Percentiles rank a stretch among this genome's conserved stretches.
phyloP scores from a whole-genome alignment of 805 yeast species.

The Scheffersomyces ergatensis region DNA sequence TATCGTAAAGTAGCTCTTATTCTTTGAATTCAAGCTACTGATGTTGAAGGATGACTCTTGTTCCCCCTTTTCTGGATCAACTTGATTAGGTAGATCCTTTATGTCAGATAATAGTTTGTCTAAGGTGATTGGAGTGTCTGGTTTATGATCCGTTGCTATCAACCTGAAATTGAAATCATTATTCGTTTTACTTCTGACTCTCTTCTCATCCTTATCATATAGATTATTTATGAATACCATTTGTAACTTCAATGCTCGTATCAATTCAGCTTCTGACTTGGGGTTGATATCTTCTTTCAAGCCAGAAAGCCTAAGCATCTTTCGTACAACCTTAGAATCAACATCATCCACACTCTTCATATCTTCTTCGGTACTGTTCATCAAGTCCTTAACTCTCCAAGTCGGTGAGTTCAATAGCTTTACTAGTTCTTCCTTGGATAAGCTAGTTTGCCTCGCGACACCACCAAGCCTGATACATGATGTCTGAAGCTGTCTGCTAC shows the following conservation, averaged over 20 bases:
- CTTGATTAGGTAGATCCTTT: slow-evolving; percentile 7
- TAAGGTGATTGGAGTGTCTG: slow-evolving; percentile 21
- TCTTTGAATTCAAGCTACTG: slow-evolving; percentile 7
- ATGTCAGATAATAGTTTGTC: slow-evolving; percentile 12
- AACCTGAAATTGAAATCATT: slow-evolving; percentile 30
- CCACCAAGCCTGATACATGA: neutral
- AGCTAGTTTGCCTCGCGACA: neutral
- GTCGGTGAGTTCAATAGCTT: slow-evolving; percentile 9
- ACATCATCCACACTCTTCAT: slow-evolving; percentile 9
- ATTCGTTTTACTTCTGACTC: slow-evolving; percentile 6
- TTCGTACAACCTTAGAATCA: slow-evolving; percentile 10
- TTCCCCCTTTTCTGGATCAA: slow-evolving; percentile 22
- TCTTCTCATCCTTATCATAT: slow-evolving; percentile 16
- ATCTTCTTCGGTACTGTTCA: slow-evolving; percentile 5
- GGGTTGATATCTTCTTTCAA: slow-evolving; percentile 18
- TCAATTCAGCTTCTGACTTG: slow-evolving; percentile 16
- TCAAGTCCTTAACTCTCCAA: slow-evolving; percentile 17
- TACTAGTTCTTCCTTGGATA: slow-evolving; percentile 5
- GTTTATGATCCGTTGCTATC: slow-evolving; percentile 29
- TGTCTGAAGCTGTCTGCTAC: neutral
- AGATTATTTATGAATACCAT: slow-evolving; percentile 33
- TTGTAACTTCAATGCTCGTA: slow-evolving; percentile 30
- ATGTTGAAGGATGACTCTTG: slow-evolving; percentile 10
- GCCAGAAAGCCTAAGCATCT: slow-evolving; percentile 35
- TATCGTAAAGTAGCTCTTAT: slow-evolving; percentile 10